Evolutionary conservation across 352 stramenopile genomes (phyloP), one percentile per base, ranked within the genome.

Genomic region (Ophiocytium majus): DNA sequence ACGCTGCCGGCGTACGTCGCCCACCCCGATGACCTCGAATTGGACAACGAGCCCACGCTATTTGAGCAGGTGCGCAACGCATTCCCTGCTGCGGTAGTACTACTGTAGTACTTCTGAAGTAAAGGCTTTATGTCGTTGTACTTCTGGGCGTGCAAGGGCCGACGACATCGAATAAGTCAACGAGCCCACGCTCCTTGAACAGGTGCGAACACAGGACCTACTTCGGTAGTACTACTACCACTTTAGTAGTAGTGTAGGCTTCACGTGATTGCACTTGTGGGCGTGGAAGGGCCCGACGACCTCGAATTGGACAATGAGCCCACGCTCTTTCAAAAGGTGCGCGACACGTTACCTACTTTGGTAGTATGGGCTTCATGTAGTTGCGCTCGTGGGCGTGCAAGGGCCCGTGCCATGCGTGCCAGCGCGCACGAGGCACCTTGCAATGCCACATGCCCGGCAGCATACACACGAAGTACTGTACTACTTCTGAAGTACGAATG

Each of bases 31-130:
- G 97, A 99, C 92, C 91, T 98, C 85, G 95, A 98, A 88, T 93
- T 99, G 89, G 97, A 99, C 92, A 98, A 99, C 86, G 97, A 99
- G 90, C 96, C 97, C 28, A 99, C 97, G 50, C 91, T 99, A 84
- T 99, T 99, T 89, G 97, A 99, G 91, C 96, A 99, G 90, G 97
- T 96, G 14, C 66, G 32, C 23, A 71, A 23, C 28, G 28, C 86
- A 90, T 95, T 71, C 28, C 23, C 23, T 87, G 93, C 93, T 35
- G 32, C 35, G 66, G 32, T 43, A 43, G 32, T 14, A 14, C 32
- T 78, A 17, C 32, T 43, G 32, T 14, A 43, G 5, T 5, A 5
- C 32, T 78, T 43, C 66, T 35, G 32, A 43, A 78, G 10, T 17
- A 71, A 71, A 28, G 23, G 28, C 57, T 23, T 23, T 71, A 28